Percentiles rank a stretch among this genome's conserved stretches.
phyloP scores from a whole-genome alignment of 495 filamentous ascomycete species.

The Penicillium riverlandense region DNA sequence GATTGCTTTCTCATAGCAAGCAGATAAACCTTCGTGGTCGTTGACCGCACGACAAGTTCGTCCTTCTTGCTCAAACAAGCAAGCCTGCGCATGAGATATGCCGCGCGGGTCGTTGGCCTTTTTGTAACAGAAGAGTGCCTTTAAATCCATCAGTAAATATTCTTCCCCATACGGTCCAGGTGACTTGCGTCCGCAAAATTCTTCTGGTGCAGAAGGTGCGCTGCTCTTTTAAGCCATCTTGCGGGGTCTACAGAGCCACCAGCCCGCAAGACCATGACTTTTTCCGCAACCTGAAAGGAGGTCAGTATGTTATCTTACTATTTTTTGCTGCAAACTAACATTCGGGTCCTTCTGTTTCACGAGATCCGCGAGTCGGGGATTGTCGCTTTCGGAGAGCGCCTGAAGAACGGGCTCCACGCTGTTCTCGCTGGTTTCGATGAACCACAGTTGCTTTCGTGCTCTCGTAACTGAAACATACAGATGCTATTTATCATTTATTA shows the following conservation, averaged over 20 bases:
- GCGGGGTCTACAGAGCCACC: constrained; percentile 9
- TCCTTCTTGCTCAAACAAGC: constrained; percentile 11
- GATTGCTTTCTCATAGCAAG: constrained; percentile 8
- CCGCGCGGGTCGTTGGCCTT: constrained; percentile 7
- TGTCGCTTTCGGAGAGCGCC: neutral
- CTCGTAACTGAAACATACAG: constrained; percentile 24
- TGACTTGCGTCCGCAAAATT: constrained; percentile 7
- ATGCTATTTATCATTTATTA: constrained; percentile 5
- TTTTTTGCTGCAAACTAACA: neutral
- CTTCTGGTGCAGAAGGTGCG: constrained; percentile 8
- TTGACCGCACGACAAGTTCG: constrained; percentile 1
- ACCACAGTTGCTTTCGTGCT: constrained; percentile 16
- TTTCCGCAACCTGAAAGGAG: neutral
- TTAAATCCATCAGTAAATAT: neutral
- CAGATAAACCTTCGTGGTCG: constrained; percentile 2
- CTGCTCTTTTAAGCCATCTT: constrained; percentile 9
- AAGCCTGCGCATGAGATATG: constrained; percentile 7
- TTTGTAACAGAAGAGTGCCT: constrained; percentile 11
- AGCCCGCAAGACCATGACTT: constrained; percentile 5
- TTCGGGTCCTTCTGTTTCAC: constrained; percentile 7
- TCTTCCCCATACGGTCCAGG: neutral
- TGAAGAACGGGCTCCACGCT: constrained; percentile 6
- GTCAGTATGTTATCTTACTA: too few relatives aligned
- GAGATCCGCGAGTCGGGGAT: constrained; percentile 4
- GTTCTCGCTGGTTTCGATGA: constrained; percentile 14